phyloP scores from a whole-genome alignment of 495 filamentous ascomycete species.

The Daldinia caldariorum region DNA sequence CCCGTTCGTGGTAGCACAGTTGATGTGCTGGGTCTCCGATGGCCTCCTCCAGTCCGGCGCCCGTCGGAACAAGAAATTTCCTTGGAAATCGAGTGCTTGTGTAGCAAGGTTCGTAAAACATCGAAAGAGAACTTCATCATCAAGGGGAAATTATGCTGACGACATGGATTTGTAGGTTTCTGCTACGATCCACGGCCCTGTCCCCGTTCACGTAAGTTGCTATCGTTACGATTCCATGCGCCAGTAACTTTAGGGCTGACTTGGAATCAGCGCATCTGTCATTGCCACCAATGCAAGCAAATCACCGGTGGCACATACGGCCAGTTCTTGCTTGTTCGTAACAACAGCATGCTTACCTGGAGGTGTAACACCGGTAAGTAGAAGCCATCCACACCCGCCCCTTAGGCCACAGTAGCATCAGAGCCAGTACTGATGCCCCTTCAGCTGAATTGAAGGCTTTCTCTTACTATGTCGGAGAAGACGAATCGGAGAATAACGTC shows the following conservation, averaged over 20 bases:
- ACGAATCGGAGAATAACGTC: not conserved
- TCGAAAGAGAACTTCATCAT: not conserved
- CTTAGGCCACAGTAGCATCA: not conserved
- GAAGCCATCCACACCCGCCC: not conserved
- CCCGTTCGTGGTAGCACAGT: not conserved
- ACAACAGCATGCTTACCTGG: not conserved
- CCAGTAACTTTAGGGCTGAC: conserved; percentile 6
- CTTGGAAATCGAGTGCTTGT: conserved; percentile 22
- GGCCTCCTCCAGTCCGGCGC: not conserved
- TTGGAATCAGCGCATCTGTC: conserved; percentile 26
- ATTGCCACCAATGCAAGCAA: conserved; percentile 29
- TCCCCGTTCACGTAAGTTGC: conserved; percentile 16
- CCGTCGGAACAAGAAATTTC: not conserved
- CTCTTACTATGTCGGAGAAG: not conserved
- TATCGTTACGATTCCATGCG: not conserved
- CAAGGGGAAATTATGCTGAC: conserved; percentile 4
- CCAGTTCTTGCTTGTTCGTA: conserved; percentile 4
- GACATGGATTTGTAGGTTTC: conserved; percentile 3
- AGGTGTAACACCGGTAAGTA: conserved; percentile 6
- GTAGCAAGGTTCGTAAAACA: conserved; percentile 21
- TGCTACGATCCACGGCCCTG: conserved; percentile 7
- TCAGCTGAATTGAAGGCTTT: conserved; percentile 1
- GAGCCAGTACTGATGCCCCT: not conserved
- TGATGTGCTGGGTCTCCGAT: not conserved
- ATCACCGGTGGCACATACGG: conserved; percentile 24